Base-by-base conservation (phyloP, 805 yeast genomes). In the Kodamaea kakaduensis region DNA sequence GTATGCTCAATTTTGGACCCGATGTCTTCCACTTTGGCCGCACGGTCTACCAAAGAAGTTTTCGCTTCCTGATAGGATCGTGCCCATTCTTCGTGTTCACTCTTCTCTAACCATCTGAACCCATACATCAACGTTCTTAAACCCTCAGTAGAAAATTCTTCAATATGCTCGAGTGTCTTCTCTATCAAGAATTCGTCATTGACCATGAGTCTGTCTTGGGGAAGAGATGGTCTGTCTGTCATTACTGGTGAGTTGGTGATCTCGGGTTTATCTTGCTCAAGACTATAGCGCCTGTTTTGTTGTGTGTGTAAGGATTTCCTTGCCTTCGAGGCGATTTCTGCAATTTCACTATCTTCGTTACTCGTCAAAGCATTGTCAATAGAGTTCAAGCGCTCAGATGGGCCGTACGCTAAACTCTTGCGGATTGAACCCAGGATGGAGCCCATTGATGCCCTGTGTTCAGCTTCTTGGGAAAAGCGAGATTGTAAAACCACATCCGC, bases 61-160 rank as follows among this genome's bases (percentile, higher is more conserved):
- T 84, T 81, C 0, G 98, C 98, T 10, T 68, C 76, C 24, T 74
- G 72, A 51, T 84, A 93, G 12, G 77, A 70, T 15, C 53, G 49
- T 7, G 75, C 69, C 96, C 97, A 93, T 6, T 49, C 49, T 4
- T 68, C 67, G 54, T 84, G 90, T 29, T 74, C 82, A 0, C 56
- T 54, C 14, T 64, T 59, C 29, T 73, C 71, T 10, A 93, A 47
- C 81, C 90, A 84, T 47, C 75, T 77, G 61, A 76, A 87, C 3
- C 88, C 80, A 56, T 88, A 93, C 43, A 93, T 56, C 45, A 93
- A 71, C 0, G 99, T 93, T 52, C 99, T 74, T 39, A 93, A 66
- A 1, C 99, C 99, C 44, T 90, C 97, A 0, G 95, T 83, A 0
- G 97, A 88, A 58, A 89, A 93, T 41, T 86, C 94, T 47, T 93